Evolutionary conservation across 2,329 filamentous ascomycete species (phyloP), one percentile per base, ranked within the genome.

Genomic region (Calonectria ilicicola): DNA sequence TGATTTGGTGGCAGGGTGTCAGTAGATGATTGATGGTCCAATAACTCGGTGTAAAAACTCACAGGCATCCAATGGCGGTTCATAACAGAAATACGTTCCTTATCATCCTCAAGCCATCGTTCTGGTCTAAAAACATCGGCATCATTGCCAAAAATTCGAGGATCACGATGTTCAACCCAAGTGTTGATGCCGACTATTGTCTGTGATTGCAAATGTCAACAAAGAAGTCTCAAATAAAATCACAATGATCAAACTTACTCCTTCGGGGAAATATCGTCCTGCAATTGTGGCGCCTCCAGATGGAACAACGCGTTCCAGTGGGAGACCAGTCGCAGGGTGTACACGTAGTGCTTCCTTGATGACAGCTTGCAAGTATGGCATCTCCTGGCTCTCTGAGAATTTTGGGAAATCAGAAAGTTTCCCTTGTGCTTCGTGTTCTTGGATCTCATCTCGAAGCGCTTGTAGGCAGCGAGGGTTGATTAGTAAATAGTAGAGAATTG

Each of bases 51-150:
- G 23, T 19, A 2, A 2, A 2, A 15, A 29, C 77, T 65, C 44
- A 74, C 77, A 1, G 77, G 77, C 74, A 79, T 79, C 1, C 74
- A 76, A 26, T 74, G 75, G 3, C 71, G 76, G 4, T 78, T 79
- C 77, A 79, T 79, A 2, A 56, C 19, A 0, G 77, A 76, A 0
- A 79, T 29, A 0, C 7, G 71, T 0, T 69, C 29, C 0, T 17
- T 40, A 2, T 79, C 73, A 0, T 67, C 21, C 0, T 65, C 67
- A 15, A 79, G 35, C 77, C 77, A 79, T 29, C 77, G 60, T 0
- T 75, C 76, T 0, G 77, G 77, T 6, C 70, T 69, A 5, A 79
- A 79, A 0, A 8, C n/a, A 1, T 71, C 51, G 0, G 75, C 77
- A 8, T 79, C 72, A 2, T 75, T 17, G 1, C 77, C 77, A 10